These are phyloP conservation scores for Talaromyces stipitatus DNA, from an alignment of 495 filamentous ascomycete genomes.

Conservation along the genomic window DNA sequence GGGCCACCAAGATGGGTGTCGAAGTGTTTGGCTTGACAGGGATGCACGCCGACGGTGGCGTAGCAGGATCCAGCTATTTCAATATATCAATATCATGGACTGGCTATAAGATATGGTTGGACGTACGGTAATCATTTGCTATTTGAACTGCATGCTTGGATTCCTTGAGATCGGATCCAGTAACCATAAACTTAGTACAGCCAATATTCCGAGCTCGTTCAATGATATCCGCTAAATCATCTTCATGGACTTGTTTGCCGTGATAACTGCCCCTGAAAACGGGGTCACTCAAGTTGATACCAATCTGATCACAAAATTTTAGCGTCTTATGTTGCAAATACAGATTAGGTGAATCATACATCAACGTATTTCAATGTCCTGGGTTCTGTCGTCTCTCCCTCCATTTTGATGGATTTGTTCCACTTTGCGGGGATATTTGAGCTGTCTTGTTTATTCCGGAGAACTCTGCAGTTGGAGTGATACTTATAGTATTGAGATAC, in stretches of 20 bases:
- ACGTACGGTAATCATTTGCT: conserved; percentile 61
- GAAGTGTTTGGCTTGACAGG: conserved; percentile 69
- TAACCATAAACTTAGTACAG: conserved; percentile 84
- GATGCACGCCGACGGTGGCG: conserved; percentile 88
- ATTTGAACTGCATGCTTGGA: conserved; percentile 68
- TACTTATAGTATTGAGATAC: not conserved
- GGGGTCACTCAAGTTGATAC: conserved; percentile 89
- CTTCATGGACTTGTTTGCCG: conserved; percentile 69
- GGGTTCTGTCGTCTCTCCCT: conserved; percentile 13
- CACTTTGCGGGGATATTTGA: not conserved
- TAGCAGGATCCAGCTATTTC: conserved; percentile 69
- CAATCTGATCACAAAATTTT: conserved; percentile 49
- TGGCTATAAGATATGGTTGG: not conserved
- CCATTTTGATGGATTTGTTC: conserved; percentile 19
- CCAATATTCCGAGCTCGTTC: conserved; percentile 67
- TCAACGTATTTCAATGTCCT: conserved; percentile 36
- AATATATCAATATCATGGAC: conserved; percentile 2
- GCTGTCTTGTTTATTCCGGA: not conserved
- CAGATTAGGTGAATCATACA: conserved; percentile 16
- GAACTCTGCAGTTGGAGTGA: not conserved
- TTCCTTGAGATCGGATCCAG: conserved; percentile 79
- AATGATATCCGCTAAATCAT: conserved; percentile 71
- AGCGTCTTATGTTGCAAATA: not conserved
- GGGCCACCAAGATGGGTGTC: conserved; percentile 49
- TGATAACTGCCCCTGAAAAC: conserved; percentile 81